A percentile compares a stretch with the other conserved stretches of the same genome.
Conservation (phyloP, 2,329 filamentous ascomycete genomes). For the Lachnellula occidentalis region DNA sequence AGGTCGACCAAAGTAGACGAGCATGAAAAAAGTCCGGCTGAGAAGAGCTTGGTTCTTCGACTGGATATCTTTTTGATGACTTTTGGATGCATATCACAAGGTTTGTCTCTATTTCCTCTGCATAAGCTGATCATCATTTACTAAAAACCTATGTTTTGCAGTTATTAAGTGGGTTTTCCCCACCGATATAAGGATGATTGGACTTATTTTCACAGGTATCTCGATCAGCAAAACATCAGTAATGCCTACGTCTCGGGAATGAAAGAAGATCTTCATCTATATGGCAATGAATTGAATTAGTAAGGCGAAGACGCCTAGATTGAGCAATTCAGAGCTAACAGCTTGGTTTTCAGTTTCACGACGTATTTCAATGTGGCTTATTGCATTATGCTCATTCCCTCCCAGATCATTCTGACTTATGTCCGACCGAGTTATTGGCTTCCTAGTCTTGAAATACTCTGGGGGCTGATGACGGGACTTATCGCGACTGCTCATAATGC, state of each 20-base stretch:
- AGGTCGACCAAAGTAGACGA: constrained; percentile 11
- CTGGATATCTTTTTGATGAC: constrained; percentile 36
- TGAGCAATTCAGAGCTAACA: neutral
- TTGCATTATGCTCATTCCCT: constrained; percentile 36
- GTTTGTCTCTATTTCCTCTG: constrained; percentile 31
- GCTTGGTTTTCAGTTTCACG: constrained; percentile 29
- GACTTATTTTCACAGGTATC: constrained; percentile 40
- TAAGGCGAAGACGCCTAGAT: neutral
- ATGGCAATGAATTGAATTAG: constrained; percentile 48
- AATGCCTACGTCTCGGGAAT: constrained; percentile 29
- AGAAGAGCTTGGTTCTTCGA: constrained; percentile 33
- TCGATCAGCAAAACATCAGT: constrained; percentile 32
- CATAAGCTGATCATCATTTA: neutral
- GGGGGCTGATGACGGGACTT: constrained; percentile 10
- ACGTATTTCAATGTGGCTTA: constrained; percentile 36
- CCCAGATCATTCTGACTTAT: constrained; percentile 36
- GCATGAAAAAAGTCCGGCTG: constrained; percentile 27
- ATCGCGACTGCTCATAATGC: constrained; percentile 10
- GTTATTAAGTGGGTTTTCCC: constrained; percentile 34
- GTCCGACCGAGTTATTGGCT: constrained; percentile 30
- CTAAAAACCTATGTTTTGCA: constrained; percentile 16
- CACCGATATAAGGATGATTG: neutral
- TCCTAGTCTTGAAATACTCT: constrained; percentile 17
- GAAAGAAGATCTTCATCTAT: constrained; percentile 40
- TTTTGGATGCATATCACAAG: constrained; percentile 37